These are phyloP conservation scores for Phytophthora sp. DNA, from an alignment of 352 stramenopile genomes.

Conservation along the genomic window DNA sequence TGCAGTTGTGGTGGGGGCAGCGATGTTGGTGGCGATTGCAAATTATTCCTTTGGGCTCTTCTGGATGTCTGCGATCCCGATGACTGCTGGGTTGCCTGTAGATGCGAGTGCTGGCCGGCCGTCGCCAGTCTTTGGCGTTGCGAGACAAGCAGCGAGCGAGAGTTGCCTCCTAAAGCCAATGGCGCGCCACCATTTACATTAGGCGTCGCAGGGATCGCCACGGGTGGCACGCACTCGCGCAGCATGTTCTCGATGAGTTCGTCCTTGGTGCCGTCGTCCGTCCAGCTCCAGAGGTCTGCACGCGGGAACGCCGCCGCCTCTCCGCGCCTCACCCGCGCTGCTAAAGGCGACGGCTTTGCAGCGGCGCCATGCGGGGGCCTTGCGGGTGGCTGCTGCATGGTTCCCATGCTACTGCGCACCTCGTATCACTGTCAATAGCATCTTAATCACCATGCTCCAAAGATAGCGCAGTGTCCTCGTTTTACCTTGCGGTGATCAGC, in stretches of 20 bases:
- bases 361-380: neutral
- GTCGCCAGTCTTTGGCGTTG: conserved; percentile 16
- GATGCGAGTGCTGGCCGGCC: conserved; percentile 7
- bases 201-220: conserved; percentile 14
- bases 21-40: conserved; percentile 21
- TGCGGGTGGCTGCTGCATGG: conserved; percentile 16
- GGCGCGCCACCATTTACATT: conserved; percentile 5
- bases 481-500: conserved; percentile 11
- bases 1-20: conserved; percentile 14
- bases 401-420: conserved; percentile 9
- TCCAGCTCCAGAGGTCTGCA: conserved; percentile 67
- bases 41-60: conserved; percentile 22
- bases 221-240: conserved; percentile 45
- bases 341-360: conserved; percentile 13
- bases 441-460: too few relatives aligned
- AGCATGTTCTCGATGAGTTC: conserved; percentile 67
- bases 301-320: conserved; percentile 47
- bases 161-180: conserved; percentile 2
- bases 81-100: neutral
- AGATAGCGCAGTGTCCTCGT: too few relatives aligned
- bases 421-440: too few relatives aligned
- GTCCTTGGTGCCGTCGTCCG: conserved; percentile 30
- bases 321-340: conserved; percentile 24
- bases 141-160: conserved; percentile 12
- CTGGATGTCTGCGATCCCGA: conserved; percentile 3